phyloP scores from a whole-genome alignment of 2,329 filamentous ascomycete species.

The Penicillium sp. region DNA sequence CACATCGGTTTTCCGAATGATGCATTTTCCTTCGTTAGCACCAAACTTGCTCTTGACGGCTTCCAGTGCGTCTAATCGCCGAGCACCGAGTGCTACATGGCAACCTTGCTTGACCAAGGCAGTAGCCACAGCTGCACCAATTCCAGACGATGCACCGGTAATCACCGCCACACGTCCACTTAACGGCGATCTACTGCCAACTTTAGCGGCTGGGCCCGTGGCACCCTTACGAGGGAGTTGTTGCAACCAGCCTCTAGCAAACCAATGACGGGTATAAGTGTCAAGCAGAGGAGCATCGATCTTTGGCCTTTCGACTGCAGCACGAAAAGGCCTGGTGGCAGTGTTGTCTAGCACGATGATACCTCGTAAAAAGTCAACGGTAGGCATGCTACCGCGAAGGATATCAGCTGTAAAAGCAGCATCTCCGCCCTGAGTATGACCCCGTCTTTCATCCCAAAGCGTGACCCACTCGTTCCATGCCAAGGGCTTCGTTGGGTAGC shows the following conservation, averaged over 20 bases:
- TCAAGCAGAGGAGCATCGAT: constrained; percentile 68
- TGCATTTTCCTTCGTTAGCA: constrained; percentile 58
- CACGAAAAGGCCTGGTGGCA: constrained; percentile 59
- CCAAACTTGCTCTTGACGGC: constrained; percentile 60
- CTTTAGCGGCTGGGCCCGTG: constrained; percentile 41
- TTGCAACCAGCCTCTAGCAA: constrained; percentile 71
- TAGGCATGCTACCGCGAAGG: constrained; percentile 75
- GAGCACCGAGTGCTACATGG: constrained; percentile 67
- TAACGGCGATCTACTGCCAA: constrained; percentile 55
- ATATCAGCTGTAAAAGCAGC: constrained; percentile 75
- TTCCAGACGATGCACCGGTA: constrained; percentile 76
- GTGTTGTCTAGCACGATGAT: constrained; percentile 72
- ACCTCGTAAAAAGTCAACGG: constrained; percentile 64
- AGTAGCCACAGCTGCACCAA: constrained; percentile 68
- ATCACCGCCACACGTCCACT: constrained; percentile 68
- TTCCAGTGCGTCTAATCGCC: constrained; percentile 66
- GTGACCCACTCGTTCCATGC: constrained; percentile 70
- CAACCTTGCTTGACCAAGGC: constrained; percentile 68
- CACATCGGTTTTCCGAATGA: constrained; percentile 69
- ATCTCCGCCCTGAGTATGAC: constrained; percentile 60
- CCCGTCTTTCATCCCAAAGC: constrained; percentile 68
- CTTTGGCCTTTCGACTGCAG: constrained; percentile 60
- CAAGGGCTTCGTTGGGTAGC: constrained; percentile 65
- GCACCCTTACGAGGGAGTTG: constrained; percentile 54
- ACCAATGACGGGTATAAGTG: constrained; percentile 77